phyloP scores from a whole-genome alignment of 176 grass and related monocot genomes.

The Eragrostis curvula region DNA sequence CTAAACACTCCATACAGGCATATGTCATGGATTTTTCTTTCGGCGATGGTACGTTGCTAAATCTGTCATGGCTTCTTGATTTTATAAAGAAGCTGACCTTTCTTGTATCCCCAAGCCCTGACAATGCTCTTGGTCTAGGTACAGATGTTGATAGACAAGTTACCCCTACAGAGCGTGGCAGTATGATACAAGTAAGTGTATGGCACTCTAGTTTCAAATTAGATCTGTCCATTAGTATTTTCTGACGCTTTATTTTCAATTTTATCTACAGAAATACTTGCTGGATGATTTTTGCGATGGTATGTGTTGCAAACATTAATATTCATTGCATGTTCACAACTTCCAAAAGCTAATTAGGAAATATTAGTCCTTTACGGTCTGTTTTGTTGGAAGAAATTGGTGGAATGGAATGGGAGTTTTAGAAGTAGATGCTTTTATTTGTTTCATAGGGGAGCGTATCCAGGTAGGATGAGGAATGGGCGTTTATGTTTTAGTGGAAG shows the following conservation, averaged over 20 bases:
- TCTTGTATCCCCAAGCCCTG: background rate
- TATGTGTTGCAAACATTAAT: constrained; percentile 19
- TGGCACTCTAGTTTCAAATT: background rate
- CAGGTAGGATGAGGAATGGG: background rate
- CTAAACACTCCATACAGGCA: constrained; percentile 15
- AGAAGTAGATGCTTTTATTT: background rate
- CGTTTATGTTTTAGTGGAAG: background rate
- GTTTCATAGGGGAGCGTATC: background rate
- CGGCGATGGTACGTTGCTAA: constrained; percentile 27
- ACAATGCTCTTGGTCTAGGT: constrained; percentile 7
- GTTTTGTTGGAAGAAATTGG: background rate
- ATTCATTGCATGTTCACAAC: background rate
- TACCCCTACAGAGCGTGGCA: background rate
- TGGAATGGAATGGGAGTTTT: background rate
- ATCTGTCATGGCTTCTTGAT: constrained; percentile 3
- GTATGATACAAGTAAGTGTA: constrained; percentile 23
- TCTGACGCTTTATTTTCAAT: background rate
- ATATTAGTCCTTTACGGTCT: background rate
- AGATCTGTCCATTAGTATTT: background rate
- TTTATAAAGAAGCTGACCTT: background rate
- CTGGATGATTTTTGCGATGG: background rate
- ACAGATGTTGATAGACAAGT: constrained; percentile 18
- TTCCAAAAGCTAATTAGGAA: background rate
- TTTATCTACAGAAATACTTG: background rate
- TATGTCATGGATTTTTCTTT: constrained; percentile 35